Evolutionary conservation across 2,329 filamentous ascomycete species (phyloP).

Genomic region (Byssothecium circinans): DNA sequence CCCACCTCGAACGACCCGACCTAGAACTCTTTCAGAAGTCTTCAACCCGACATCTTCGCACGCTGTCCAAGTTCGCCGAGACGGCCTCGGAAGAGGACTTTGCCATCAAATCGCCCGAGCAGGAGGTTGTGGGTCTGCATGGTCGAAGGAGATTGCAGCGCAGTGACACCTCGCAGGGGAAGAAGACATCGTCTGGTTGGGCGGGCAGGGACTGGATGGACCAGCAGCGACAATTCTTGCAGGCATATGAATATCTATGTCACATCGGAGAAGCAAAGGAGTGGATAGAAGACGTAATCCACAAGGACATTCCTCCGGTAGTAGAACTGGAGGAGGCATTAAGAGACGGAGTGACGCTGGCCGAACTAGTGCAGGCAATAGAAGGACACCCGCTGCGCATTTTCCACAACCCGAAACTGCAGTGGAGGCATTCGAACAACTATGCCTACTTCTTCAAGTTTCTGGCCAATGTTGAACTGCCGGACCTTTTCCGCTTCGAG

Average conservation of each 20-base stretch:
- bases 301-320: conserved; percentile 83
- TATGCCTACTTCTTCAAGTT: conserved; percentile 96
- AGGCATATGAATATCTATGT: conserved; percentile 97
- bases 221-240: conserved; percentile 91
- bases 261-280: conserved; percentile 99
- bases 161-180: conserved; percentile 56
- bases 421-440: conserved; percentile 96
- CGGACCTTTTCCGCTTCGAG: conserved; percentile 95
- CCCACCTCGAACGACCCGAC: conserved; percentile 55
- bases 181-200: conserved; percentile 63
- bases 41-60: conserved; percentile 84
- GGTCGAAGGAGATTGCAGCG: conserved; percentile 83
- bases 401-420: conserved; percentile 80
- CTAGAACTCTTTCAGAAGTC: conserved; percentile 83
- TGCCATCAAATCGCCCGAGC: conserved; percentile 71
- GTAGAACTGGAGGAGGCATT: conserved; percentile 91
- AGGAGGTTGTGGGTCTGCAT: conserved; percentile 85
- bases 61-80: conserved; percentile 80
- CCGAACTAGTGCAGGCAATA: conserved; percentile 88
- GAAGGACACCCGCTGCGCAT: conserved; percentile 77
- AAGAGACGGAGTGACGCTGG: conserved; percentile 88
- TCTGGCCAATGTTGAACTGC: conserved; percentile 85
- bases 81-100: conserved; percentile 78
- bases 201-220: conserved; percentile 96
- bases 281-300: conserved; percentile 94